phyloP scores from a whole-genome alignment of 140 eudicot species.

The Anethum foeniculum region DNA sequence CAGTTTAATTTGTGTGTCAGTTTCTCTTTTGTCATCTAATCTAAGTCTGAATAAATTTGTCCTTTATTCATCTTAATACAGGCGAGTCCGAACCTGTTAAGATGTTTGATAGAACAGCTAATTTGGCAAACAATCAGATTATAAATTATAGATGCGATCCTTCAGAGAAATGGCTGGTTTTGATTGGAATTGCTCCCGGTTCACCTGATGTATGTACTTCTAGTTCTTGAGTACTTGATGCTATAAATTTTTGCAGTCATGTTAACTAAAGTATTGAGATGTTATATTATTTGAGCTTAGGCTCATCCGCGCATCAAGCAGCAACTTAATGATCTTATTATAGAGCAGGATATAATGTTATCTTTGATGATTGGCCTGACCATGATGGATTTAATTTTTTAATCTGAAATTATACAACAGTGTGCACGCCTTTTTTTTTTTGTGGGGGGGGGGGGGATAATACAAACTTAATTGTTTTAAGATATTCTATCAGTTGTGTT shows the following conservation, averaged over 20 bases:
- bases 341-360: neutral
- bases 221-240: neutral
- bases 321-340: neutral
- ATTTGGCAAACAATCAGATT: constrained; percentile 80
- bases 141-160: constrained; percentile 92
- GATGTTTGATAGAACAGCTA: constrained; percentile 96
- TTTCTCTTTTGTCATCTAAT: neutral
- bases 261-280: neutral
- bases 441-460: neutral
- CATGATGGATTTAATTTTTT: neutral
- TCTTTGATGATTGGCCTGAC: neutral
- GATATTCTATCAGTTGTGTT: neutral
- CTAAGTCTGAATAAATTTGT: neutral
- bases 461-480: neutral
- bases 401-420: neutral
- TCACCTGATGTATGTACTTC: constrained; percentile 74
- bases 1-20: neutral
- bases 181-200: constrained; percentile 97
- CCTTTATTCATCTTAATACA: constrained; percentile 17
- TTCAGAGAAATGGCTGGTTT: constrained; percentile 93
- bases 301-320: neutral
- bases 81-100: constrained; percentile 89
- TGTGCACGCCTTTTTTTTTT: neutral
- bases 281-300: neutral
- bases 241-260: constrained; percentile 4